Conservation (phyloP, 495 filamentous ascomycete genomes). For the Corynascus novoguineensis region DNA sequence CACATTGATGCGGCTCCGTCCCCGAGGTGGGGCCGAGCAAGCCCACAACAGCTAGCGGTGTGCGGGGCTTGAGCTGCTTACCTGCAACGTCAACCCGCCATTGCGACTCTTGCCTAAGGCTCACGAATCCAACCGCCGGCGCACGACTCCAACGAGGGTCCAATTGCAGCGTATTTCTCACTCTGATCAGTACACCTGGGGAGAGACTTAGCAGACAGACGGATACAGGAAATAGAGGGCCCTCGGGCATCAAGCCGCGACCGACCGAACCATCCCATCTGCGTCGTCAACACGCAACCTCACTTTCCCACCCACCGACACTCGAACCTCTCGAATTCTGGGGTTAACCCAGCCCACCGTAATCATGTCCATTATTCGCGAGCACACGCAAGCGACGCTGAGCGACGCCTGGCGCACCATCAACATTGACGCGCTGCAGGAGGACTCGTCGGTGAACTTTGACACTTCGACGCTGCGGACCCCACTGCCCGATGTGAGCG, state of each 20-base stretch:
- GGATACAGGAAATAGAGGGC: background rate
- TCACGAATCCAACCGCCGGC: background rate
- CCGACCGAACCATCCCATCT: background rate
- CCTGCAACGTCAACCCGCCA: background rate
- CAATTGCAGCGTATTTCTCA: no score
- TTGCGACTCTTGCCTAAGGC: background rate
- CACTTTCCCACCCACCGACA: background rate
- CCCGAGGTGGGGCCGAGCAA: background rate
- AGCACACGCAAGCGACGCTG: constrained; percentile 46
- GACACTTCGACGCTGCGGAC: constrained; percentile 73
- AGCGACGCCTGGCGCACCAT: constrained; percentile 78
- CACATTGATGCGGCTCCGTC: background rate
- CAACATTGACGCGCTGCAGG: constrained; percentile 83
- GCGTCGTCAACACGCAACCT: background rate
- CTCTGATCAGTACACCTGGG: no score
- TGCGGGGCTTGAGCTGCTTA: constrained; percentile 11
- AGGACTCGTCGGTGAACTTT: constrained; percentile 85
- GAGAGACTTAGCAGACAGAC: no score
- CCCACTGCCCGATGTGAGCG: constrained; percentile 58
- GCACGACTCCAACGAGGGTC: background rate
- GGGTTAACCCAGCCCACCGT: constrained; percentile 3
- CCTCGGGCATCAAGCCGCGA: background rate
- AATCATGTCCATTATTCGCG: constrained; percentile 57
- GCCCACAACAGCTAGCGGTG: constrained; percentile 4
- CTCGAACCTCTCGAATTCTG: background rate